phyloP scores from a whole-genome alignment of 2,329 filamentous ascomycete species.

The Cordyceps cicadae region DNA sequence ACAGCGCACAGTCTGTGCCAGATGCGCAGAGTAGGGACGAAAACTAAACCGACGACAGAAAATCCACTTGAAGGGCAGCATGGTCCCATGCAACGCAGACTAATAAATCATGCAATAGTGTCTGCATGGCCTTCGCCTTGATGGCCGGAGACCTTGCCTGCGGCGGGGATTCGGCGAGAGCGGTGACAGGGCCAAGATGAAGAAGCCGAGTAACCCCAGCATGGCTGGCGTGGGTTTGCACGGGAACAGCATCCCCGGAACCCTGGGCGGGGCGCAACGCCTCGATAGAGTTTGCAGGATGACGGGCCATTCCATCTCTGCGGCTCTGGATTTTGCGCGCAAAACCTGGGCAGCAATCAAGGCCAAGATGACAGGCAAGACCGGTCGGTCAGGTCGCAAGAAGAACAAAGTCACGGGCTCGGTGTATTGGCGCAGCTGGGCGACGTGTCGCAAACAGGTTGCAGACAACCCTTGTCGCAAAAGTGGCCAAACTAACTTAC shows the following conservation, averaged over 20 bases:
- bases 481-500: not conserved
- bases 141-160: not conserved
- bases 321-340: not conserved
- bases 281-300: not conserved
- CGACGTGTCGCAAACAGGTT: constrained; percentile 1
- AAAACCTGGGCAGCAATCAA: not conserved
- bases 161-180: not conserved
- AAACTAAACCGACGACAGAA: not conserved
- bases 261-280: not conserved
- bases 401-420: not conserved
- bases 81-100: not conserved
- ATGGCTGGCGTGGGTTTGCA: not conserved
- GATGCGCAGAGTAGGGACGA: not conserved
- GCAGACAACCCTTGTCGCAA: constrained; percentile 5
- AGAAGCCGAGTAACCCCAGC: not conserved
- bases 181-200: constrained; percentile 1
- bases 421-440: not conserved
- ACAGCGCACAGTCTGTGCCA: not conserved
- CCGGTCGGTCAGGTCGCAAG: constrained; percentile 1
- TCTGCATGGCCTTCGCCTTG: not conserved
- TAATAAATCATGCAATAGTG: not conserved
- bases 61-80: not conserved
- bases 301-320: not conserved
- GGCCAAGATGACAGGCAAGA: not conserved
- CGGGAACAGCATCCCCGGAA: not conserved